Conservation (phyloP, 805 yeast species). For the Candida parachauliodes region DNA sequence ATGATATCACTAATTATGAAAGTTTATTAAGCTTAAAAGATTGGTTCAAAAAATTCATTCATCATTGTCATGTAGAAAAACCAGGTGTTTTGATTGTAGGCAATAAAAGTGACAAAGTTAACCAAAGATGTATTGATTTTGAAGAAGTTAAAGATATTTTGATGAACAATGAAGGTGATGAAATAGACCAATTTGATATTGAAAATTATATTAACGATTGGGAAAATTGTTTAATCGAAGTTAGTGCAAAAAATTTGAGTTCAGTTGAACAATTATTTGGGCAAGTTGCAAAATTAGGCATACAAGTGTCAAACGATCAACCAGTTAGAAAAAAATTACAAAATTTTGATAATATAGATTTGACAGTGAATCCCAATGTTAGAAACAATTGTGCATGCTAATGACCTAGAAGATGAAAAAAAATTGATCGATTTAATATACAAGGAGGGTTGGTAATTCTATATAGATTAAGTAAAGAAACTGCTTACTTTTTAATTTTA, state of each 20-base stretch:
- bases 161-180: conserved; percentile 12
- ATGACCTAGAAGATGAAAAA: too few relatives aligned
- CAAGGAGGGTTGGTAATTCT: too few relatives aligned
- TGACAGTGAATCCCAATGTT: too few relatives aligned
- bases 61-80: conserved; percentile 43
- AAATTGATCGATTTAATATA: conserved; percentile 1
- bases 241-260: conserved; percentile 27
- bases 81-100: conserved; percentile 54
- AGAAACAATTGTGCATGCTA: conserved; percentile 20
- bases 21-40: conserved; percentile 43
- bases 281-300: conserved; percentile 36
- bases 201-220: conserved; percentile 29
- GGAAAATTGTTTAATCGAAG: conserved; percentile 31
- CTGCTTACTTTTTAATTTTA: too few relatives aligned
- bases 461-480: too few relatives aligned
- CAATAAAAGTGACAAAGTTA: conserved; percentile 42
- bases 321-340: conserved; percentile 15
- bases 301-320: conserved; percentile 13
- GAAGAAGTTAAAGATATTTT: conserved; percentile 34
- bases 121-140: conserved; percentile 32
- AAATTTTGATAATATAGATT: conserved; percentile 31
- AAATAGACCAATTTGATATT: conserved; percentile 11
- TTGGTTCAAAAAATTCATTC: conserved; percentile 48
- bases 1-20: conserved; percentile 52
- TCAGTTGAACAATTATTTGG: conserved; percentile 32